Conservation (phyloP, 2,329 filamentous ascomycete genomes). For the Tolypocladium nubicola region DNA sequence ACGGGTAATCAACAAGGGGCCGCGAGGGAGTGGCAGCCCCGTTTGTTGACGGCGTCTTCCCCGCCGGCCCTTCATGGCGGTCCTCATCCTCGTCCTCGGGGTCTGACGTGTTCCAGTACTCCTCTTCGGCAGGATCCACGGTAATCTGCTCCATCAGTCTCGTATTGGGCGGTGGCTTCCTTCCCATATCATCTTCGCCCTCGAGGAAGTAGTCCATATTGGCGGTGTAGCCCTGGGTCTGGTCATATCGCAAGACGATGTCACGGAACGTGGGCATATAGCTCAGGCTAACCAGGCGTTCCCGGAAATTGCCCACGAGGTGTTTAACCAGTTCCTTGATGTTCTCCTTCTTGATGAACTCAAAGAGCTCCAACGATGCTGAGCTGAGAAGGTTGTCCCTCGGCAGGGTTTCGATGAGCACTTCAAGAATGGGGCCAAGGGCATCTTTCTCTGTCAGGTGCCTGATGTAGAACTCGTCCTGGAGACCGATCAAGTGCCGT, state of each 20-base stretch:
- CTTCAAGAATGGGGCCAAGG: constrained; percentile 74
- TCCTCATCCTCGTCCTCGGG: constrained; percentile 64
- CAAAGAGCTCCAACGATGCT: constrained; percentile 87
- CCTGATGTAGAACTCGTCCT: constrained; percentile 85
- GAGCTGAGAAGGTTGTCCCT: constrained; percentile 91
- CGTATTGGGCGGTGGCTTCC: constrained; percentile 29
- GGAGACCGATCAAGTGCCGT: constrained; percentile 70
- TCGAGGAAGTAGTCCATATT: constrained; percentile 65
- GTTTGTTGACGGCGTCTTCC: constrained; percentile 37
- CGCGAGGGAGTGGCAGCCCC: constrained; percentile 53
- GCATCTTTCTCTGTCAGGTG: constrained; percentile 74
- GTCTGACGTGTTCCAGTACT: constrained; percentile 87
- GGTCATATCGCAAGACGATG: constrained; percentile 68
- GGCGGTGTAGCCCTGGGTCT: constrained; percentile 56
- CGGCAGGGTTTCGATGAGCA: constrained; percentile 76
- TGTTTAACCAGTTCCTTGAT: constrained; percentile 75
- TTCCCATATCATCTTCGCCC: constrained; percentile 48
- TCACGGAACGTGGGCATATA: constrained; percentile 79
- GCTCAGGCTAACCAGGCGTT: constrained; percentile 62
- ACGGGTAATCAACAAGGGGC: constrained; percentile 82
- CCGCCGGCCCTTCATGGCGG: constrained; percentile 14
- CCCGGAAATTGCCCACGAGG: constrained; percentile 73
- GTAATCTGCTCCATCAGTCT: constrained; percentile 62
- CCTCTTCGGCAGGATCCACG: constrained; percentile 76
- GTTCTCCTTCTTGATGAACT: constrained; percentile 74